Base-by-base conservation (phyloP, 805 yeast genomes). In the Cyberlindnera americana region DNA sequence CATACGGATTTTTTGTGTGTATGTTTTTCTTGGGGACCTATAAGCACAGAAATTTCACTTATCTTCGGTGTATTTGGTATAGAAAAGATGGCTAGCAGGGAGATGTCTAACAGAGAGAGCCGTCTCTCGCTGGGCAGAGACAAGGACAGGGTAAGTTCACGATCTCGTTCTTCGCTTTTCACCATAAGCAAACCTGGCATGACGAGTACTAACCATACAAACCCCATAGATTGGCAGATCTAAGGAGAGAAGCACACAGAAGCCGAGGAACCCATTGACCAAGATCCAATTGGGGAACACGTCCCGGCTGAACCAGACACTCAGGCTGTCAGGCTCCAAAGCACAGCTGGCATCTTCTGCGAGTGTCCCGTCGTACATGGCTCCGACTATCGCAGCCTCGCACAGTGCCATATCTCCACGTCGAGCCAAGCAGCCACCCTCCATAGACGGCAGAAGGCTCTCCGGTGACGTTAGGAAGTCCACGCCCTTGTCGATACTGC, bases 321-420 rank as follows among this genome's bases (percentile, higher is more conserved):
- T 49, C 5, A 34, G 46, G 22, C 47, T 46, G 18, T 42, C 49
- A 5, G 47, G 45, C 2, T 23, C 43, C 11, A 43, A 47, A 25
- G 29, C 44, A 13, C 39, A 37, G 19, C 36, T 37, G 35, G 18
- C 28, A 8, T 28, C 31, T 8, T 28, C 34, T 13, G 17, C 12
- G 13, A 14, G n/a, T n/a, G n/a, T 42, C 13, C 61, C 61, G 1
- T 55, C 60, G 5, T 56, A 55, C 35, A 56, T 56, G 60, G 59
- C 60, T 0, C 60, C 61, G 2, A 55, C 61, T 1, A 48, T 54
- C 2, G 49, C 60, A 9, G 54, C 60, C 19, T 41, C 57, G 1
- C 40, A 46, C 14, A 56, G 50, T 23, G 36, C 41, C 4, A 37
- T 38, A 2, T 53, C 59, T 2, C 60, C 60, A 13, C 49, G 45